Evolutionary conservation across 2,329 filamentous ascomycete genomes (phyloP), one percentile per base, ranked within the genome.

Genomic region (Colletotrichum agaves): DNA sequence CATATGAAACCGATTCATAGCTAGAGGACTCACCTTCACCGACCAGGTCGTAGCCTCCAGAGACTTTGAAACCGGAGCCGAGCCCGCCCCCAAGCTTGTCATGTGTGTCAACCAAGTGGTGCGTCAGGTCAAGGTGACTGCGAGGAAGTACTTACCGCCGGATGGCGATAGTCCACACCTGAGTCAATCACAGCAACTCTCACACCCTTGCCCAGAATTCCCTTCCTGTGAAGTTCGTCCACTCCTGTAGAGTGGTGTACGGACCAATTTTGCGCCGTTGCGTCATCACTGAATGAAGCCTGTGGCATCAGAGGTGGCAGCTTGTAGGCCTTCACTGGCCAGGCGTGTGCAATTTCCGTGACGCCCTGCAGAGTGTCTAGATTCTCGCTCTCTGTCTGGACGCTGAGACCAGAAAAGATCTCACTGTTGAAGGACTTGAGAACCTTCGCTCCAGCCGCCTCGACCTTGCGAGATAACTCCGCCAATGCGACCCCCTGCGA

Each of bases 331-430:
- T 69, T 71, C 1, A 73, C 70, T 5, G 70, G 67, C 75, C 75
- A 76, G 3, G 72, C 74, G 21, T 69, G 61, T 3, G 71, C 50
- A 5, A 74, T 64, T 44, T 67, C 59, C 7, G 10, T 12, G 2
- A 71, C 23, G 8, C 39, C 43, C 11, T 72, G 72, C 5, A 81
- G 66, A 2, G 75, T 74, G 21, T 81, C 79, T 19, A 74, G 63
- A 44, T 79, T 79, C 41, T 79, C 74, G 4, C 67, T 69, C 17
- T 74, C 73, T 2, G 76, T 75, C 52, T 79, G 74, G 11, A 81
- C 52, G 13, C 74, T 72, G 31, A 79, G 68, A 2, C 79, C 79
- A 5, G 70, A 72, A 46, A 81, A 81, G 23, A 80, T 63, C 59
- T 79, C 77, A 37, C 56, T 66, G 12, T 61, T 41, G 4, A 72